phyloP scores from a whole-genome alignment of 2,329 filamentous ascomycete genomes.

The Fusarium temperatum region DNA sequence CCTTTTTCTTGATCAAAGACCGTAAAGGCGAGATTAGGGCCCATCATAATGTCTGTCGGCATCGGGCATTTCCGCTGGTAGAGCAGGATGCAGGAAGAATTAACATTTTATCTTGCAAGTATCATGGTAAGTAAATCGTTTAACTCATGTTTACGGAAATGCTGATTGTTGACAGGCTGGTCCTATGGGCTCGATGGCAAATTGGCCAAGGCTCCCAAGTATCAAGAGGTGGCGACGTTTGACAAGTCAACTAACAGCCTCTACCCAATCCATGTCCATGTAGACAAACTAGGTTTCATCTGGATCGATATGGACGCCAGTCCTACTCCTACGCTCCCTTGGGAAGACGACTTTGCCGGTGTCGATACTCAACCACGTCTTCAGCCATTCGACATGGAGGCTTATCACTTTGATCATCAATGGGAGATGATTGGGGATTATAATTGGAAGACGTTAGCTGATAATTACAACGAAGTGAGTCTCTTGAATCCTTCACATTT shows the following conservation, averaged over 20 bases:
- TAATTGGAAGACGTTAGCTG: slow-evolving; percentile 68
- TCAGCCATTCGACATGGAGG: slow-evolving; percentile 52
- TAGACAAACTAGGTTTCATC: not conserved
- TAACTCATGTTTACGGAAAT: rapidly evolving
- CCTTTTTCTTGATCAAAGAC: not conserved
- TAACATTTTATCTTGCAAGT: not conserved
- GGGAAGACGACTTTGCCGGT: slow-evolving; percentile 59
- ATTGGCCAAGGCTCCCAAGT: not conserved
- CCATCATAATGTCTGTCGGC: not conserved
- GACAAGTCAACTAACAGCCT: not conserved
- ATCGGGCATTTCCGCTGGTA: not conserved
- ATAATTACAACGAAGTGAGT: slow-evolving; percentile 65
- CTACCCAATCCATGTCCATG: not conserved
- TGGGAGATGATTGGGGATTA: slow-evolving; percentile 64
- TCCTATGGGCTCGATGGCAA: not conserved
- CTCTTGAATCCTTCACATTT: rapidly evolving
- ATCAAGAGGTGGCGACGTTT: not conserved
- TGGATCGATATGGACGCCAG: not conserved
- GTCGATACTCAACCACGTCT: slow-evolving; percentile 56
- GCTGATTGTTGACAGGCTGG: not conserved
- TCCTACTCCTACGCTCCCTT: slow-evolving; percentile 47
- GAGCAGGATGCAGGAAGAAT: not conserved
- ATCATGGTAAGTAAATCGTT: not conserved
- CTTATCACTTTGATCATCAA: slow-evolving; percentile 65
- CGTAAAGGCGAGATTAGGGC: not conserved